Evolutionary conservation across 257 asterid genomes (phyloP).

Genomic region (Anisodus acutangulus): DNA sequence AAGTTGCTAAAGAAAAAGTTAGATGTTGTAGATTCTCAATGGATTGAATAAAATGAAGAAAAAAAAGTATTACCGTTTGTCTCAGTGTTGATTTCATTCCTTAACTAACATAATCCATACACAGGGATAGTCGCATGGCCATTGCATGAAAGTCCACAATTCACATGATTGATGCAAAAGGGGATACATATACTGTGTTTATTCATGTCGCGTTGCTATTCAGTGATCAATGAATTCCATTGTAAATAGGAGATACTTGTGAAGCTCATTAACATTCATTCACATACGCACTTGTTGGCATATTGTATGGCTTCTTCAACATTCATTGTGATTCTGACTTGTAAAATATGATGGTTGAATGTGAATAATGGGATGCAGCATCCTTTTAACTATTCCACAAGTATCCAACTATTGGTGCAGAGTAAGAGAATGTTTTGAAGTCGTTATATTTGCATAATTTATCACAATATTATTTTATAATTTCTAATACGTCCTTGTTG

Average conservation of each 20-base stretch:
- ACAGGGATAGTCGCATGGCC: not conserved
- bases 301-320: not conserved
- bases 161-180: too few relatives aligned
- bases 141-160: not conserved
- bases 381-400: constrained; percentile 16
- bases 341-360: not conserved
- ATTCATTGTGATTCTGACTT: not conserved
- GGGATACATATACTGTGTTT: not conserved
- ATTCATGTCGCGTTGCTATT: not conserved
- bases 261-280: not conserved
- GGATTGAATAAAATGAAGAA: not conserved
- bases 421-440: not conserved
- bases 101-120: not conserved
- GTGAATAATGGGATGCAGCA: not conserved
- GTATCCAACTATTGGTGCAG: not conserved
- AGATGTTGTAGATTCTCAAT: not conserved
- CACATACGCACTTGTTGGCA: not conserved
- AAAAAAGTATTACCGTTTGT: not conserved
- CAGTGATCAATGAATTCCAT: not conserved
- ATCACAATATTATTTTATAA: not conserved
- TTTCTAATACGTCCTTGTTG: not conserved
- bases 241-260: constrained; percentile 27
- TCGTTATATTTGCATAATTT: not conserved
- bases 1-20: not conserved
- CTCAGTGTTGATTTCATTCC: not conserved